Base-by-base conservation (phyloP, 108 stramenopile species). In the Cyclotella sp. region DNA sequence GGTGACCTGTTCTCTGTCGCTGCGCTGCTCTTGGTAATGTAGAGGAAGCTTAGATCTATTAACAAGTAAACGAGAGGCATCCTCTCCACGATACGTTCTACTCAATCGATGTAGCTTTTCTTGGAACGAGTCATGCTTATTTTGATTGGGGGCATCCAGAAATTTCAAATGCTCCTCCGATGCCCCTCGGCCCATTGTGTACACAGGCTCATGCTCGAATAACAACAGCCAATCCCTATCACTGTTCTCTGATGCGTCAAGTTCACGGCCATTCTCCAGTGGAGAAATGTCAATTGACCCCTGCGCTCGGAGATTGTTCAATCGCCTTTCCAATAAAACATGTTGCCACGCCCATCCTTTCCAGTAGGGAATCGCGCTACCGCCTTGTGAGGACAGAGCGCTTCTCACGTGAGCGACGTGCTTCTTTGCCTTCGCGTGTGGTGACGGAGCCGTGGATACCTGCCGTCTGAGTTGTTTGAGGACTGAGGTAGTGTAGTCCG, bases 151-250 rank as follows among this genome's bases (percentile, higher is more conserved):
- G 3, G 18, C 62, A 13, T 52, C 18, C 18, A 91, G 70, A 81
- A 96, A 94, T 21, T 83, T 84, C 52, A 96, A 70, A 71, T 94
- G 84, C 26, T 77, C 63, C 63, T 91, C 93, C 57, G 90, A 85
- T 9, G 97, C 96, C 13, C 95, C 96, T 57, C 98, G 83, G 10
- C 99, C 99, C 26, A 99, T 83, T 9, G 99, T 99, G 82, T 98
- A 98, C n/a, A 98, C 97, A 16, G 95, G 95, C 14, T 84, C 45
- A 75, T 99, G 99, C 77, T 99, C 97, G 55, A 98, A 85, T n/a
- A 98, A 63, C 9, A 99, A 65, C 16, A 99, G 73, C 19, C 75
- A 77, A 73, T 94, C 91, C 13, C 44, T 51, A 46, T 90, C 84
- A 63, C 68, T 0, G 28, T 30, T 24, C 58, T 43, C 57, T n/a